phyloP scores from a whole-genome alignment of 768 basidiomycete genomes.

The Coprinellus aureogranulatus region DNA sequence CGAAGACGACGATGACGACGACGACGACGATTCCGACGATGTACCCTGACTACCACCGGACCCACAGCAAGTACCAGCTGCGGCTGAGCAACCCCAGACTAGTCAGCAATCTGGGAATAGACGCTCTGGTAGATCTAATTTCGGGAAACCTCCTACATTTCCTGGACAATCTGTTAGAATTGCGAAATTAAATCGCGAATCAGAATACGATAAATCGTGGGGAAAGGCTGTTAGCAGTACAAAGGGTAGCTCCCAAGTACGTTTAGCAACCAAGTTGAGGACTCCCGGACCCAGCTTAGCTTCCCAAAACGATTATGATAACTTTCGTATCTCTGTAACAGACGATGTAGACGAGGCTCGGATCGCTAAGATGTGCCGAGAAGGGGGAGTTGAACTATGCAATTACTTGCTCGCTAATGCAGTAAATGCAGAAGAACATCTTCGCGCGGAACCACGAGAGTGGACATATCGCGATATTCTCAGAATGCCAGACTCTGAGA shows the following conservation, averaged over 20 bases:
- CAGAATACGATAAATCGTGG: too few species aligned
- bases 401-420: constrained; percentile 4
- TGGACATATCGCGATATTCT: constrained; percentile 3
- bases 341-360: neutral
- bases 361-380: neutral
- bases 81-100: too few species aligned
- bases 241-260: neutral
- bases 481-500: neutral
- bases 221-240: neutral
- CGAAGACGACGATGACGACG: too few species aligned
- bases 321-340: neutral
- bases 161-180: neutral
- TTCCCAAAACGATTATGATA: neutral
- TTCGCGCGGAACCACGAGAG: neutral
- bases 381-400: constrained; percentile 3
- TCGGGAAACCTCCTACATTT: neutral
- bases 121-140: too few species aligned
- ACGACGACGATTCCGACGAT: too few species aligned
- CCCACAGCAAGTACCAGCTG: too few species aligned
- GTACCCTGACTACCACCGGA: too few species aligned
- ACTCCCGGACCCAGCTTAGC: neutral
- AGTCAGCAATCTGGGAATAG: too few species aligned
- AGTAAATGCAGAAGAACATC: neutral
- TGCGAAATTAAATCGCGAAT: neutral
- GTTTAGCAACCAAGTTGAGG: neutral